These are phyloP conservation scores for Colletotrichum tanaceti DNA, from an alignment of 2,329 filamentous ascomycete genomes.

Conservation along the genomic window DNA sequence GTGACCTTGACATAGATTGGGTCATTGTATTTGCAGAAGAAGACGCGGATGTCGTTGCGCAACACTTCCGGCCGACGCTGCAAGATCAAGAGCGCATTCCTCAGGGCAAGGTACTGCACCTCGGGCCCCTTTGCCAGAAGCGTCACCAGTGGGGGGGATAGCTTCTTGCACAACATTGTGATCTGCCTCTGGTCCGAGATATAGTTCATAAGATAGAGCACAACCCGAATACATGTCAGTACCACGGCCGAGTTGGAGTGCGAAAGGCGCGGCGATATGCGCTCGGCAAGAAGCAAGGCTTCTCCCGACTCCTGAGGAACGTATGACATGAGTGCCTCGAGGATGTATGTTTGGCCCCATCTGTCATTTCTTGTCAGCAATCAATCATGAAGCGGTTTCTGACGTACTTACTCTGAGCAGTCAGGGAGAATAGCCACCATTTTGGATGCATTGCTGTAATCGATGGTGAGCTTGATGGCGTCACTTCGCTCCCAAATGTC, in stretches of 20 bases:
- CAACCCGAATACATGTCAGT: slow-evolving; percentile 93
- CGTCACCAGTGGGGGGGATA: slow-evolving; percentile 94
- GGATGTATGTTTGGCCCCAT: slow-evolving; percentile 98
- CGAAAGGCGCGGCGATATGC: slow-evolving; percentile 93
- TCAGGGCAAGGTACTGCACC: slow-evolving; percentile 95
- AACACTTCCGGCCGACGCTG: slow-evolving; percentile 93
- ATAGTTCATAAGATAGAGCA: slow-evolving; percentile 99
- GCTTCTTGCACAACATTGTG: slow-evolving; percentile 85
- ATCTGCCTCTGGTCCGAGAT: slow-evolving; percentile 93
- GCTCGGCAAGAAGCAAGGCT: slow-evolving; percentile 88
- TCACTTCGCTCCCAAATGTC: slow-evolving; percentile 99
- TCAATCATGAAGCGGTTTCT: not conserved
- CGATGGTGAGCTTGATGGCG: slow-evolving; percentile 96
- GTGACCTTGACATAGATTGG: slow-evolving; percentile 99
- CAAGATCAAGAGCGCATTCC: slow-evolving; percentile 93
- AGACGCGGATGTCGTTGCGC: slow-evolving; percentile 95
- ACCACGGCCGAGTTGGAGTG: slow-evolving; percentile 98
- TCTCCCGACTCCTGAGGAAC: slow-evolving; percentile 92
- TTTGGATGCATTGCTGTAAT: slow-evolving; percentile 97
- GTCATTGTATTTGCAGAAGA: slow-evolving; percentile 99
- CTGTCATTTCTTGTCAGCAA: slow-evolving; percentile 56
- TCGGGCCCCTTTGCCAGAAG: slow-evolving; percentile 95
- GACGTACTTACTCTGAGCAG: slow-evolving; percentile 84
- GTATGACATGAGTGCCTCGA: slow-evolving; percentile 98
- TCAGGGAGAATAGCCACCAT: slow-evolving; percentile 96